These are phyloP conservation scores for Fennellomyces sp. DNA, from an alignment of 371 early-diverging fungal species.

Conservation along the genomic window DNA sequence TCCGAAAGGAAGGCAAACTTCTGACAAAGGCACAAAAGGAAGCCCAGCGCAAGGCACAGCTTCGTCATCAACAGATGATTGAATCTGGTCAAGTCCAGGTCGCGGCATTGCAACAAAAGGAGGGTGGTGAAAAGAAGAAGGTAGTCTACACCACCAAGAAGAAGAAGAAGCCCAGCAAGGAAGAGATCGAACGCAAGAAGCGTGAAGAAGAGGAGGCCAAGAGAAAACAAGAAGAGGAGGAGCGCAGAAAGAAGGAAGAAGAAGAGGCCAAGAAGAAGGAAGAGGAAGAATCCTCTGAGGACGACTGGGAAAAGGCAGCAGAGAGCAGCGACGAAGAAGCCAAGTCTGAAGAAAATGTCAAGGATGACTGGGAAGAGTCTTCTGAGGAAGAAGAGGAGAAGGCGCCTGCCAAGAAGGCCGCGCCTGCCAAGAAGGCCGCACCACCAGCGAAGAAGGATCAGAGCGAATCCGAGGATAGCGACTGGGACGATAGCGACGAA, in stretches of 20 bases:
- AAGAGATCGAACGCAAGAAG: slow-evolving; percentile 43
- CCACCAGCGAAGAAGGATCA: slow-evolving; percentile 57
- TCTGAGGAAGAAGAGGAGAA: slow-evolving; percentile 51
- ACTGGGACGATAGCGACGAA: slow-evolving; percentile 23
- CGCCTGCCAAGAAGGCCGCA: slow-evolving; percentile 22
- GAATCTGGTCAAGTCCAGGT: slow-evolving; percentile 78
- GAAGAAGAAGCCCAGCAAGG: slow-evolving; percentile 33
- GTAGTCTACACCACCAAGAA: slow-evolving; percentile 45
- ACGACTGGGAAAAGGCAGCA: slow-evolving; percentile 60
- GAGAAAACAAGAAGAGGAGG: slow-evolving; percentile 36
- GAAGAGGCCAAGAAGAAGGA: slow-evolving; percentile 43
- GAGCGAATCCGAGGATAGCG: slow-evolving; percentile 46
- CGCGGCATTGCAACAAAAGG: slow-evolving; percentile 63
- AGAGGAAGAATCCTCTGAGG: slow-evolving; percentile 40
- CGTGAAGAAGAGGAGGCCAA: slow-evolving; percentile 53
- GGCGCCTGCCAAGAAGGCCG: slow-evolving; percentile 22
- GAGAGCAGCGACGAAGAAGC: slow-evolving; percentile 40
- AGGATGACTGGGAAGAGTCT: slow-evolving; percentile 72
- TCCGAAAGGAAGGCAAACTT: slow-evolving; percentile 90
- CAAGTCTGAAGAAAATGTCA: slow-evolving; percentile 36
- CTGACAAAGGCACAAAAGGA: slow-evolving; percentile 94
- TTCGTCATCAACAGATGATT: slow-evolving; percentile 80
- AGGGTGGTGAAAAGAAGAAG: slow-evolving; percentile 62
- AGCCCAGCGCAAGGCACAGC: slow-evolving; percentile 74
- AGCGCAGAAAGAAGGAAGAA: slow-evolving; percentile 51